Evolutionary conservation across 306 rosid species (phyloP).

Genomic region (Rubus parviflorus): DNA sequence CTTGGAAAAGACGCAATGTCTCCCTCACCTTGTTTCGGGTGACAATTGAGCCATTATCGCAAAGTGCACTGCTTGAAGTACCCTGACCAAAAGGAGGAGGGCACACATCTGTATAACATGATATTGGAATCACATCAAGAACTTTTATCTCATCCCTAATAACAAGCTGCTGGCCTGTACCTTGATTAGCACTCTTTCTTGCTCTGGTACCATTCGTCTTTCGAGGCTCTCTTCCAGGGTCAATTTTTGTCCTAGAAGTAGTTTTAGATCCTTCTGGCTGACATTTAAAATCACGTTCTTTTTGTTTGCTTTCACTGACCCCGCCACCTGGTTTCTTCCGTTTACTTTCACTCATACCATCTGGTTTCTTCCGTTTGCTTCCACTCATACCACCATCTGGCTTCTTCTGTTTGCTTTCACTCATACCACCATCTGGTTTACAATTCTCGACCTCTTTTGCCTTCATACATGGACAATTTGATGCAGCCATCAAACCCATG

Average conservation of each 20-base stretch:
- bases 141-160: slow-evolving; percentile 26
- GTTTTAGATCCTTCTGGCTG: slow-evolving; percentile 31
- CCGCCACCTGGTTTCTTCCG: slow-evolving; percentile 28
- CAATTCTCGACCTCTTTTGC: slow-evolving; percentile 34
- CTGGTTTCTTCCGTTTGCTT: slow-evolving; percentile 43
- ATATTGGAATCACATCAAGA: slow-evolving; percentile 23
- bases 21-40: slow-evolving; percentile 68
- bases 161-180: slow-evolving; percentile 43
- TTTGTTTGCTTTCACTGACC: slow-evolving; percentile 41
- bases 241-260: slow-evolving; percentile 43
- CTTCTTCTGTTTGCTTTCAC: slow-evolving; percentile 47
- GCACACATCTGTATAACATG: slow-evolving; percentile 33
- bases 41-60: slow-evolving; percentile 38
- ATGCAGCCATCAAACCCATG: slow-evolving; percentile 56
- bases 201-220: slow-evolving; percentile 27
- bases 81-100: slow-evolving; percentile 49
- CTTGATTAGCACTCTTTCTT: slow-evolving; percentile 29
- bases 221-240: slow-evolving; percentile 28
- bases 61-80: slow-evolving; percentile 28
- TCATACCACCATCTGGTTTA: slow-evolving; percentile 28
- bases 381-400: slow-evolving; percentile 21
- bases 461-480: slow-evolving; percentile 60
- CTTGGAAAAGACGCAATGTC: slow-evolving; percentile 72
- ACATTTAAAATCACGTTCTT: slow-evolving; percentile 25
- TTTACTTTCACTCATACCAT: slow-evolving; percentile 40